Base-by-base conservation (phyloP, 2,329 filamentous ascomycete genomes). In the Dothistroma septosporum region DNA sequence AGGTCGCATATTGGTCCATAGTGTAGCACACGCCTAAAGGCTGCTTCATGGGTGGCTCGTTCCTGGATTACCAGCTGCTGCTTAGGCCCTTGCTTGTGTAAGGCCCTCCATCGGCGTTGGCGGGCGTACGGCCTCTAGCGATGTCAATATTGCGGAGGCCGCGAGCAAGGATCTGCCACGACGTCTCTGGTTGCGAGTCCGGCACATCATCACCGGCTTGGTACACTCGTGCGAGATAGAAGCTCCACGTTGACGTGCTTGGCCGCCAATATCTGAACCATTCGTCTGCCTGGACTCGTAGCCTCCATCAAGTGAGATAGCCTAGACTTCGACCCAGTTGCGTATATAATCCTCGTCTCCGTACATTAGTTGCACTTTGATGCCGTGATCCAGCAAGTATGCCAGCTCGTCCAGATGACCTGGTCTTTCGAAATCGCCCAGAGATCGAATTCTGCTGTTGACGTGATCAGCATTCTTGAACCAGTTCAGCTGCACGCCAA, bases 331-430 rank as follows among this genome's bases (percentile, higher is more conserved):
- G 35, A 82, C 74, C 83, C 83, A 85, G 16, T 49, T 49, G n/a
- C 62, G 65, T 11, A 78, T 77, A 64, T 79, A 85, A 68, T 85
- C 83, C 5, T 80, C 74, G 69, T 85, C 83, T 5, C 82, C 83
- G 64, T 84, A 84, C 35, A 83, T 75, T 46, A 85, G 68, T 46
- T 82, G 77, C 10, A 85, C 81, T 64, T 83, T 83, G 61, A 85
- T 76, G 10, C 81, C 82, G 2, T 74, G 75, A 55, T 86, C 83
- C 7, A 87, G 78, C 1, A 87, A 74, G 60, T 81, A 82, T 24
- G 47, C 65, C 5, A 71, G 49, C 47, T 67, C 61, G 31, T 67
- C 60, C 24, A 71, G 57, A 24, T 64, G 62, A n/a, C 57, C 61
- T 2, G 60, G 53, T 1, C 64, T 61, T 14, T 57, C 28, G 22